Evolutionary conservation across 441 rosid genomes (phyloP).

Genomic region (Corymbia calophylla): DNA sequence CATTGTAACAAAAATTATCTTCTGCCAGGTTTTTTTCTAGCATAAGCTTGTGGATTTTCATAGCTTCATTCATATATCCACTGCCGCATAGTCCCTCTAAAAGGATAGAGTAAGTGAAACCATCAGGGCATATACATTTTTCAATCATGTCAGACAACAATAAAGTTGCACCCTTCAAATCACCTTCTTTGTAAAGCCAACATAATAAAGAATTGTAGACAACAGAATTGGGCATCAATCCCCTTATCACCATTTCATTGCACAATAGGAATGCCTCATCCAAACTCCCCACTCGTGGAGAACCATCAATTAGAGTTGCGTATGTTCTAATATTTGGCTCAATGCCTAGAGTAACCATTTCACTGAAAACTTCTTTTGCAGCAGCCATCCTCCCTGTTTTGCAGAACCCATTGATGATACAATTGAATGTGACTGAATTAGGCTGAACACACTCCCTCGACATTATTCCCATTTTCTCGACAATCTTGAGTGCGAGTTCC

Average conservation of each 20-base stretch:
- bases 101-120: constrained; percentile 46
- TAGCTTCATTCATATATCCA: constrained; percentile 36
- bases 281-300: constrained; percentile 27
- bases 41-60: constrained; percentile 29
- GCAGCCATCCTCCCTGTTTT: constrained; percentile 36
- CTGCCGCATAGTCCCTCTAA: constrained; percentile 39
- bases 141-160: constrained; percentile 34
- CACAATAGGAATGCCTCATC: constrained; percentile 44
- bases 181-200: constrained; percentile 44
- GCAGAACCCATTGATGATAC: constrained; percentile 60
- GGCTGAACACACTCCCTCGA: constrained; percentile 34
- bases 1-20: constrained; percentile 42
- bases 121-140: constrained; percentile 26
- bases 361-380: constrained; percentile 30
- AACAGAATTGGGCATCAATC: constrained; percentile 29
- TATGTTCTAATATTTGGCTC: constrained; percentile 39
- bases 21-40: constrained; percentile 22
- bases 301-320: constrained; percentile 40
- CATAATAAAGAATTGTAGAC: constrained; percentile 37
- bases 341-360: constrained; percentile 35
- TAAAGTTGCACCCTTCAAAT: constrained; percentile 26
- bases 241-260: constrained; percentile 38
- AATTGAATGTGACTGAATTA: constrained; percentile 46
- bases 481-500: constrained; percentile 29
- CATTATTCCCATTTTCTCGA: constrained; percentile 37